Base-by-base conservation (phyloP, 2,329 filamentous ascomycete genomes). In the Scedosporium dehoogii region DNA sequence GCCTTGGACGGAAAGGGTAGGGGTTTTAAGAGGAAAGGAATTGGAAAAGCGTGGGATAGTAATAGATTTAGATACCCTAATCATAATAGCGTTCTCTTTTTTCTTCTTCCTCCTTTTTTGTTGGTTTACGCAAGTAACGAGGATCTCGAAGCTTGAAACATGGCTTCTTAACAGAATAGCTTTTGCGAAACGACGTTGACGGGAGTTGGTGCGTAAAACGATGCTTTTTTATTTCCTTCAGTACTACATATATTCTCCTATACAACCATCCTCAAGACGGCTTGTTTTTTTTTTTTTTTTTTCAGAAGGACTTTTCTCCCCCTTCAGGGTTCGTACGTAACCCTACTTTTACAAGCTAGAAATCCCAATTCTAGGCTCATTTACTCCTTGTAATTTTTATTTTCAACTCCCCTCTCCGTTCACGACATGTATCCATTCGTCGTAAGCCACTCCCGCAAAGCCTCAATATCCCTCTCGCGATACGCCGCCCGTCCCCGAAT, bases 401-500 rank as follows among this genome's bases (percentile, higher is more conserved):
- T 38, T 12, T 38, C 29, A 33, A 38, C 33, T 3, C 14, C 10
- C 33, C 33, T 12, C 33, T 10, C 9, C 33, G 33, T 12, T 38
- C 9, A 69, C 74, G 67, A 76, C 65, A 73, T 65, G 63, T 81
- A 82, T 3, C 76, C 75, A 62, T 81, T 79, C n/a, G 75, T 72
- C 18, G 68, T 70, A 68, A 97, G 76, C 92, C 93, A 97, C 76
- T 92, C 89, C 74, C 88, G 81, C 62, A 96, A 82, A 55, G 83
- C 78, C 60, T 79, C 80, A 63, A 85, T 81, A 73, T 97, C 94
- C 62, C 94, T 83, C 73, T 86, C 79, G 72, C 86, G 87, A 79
- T 97, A 99, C 48, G 85, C 85, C 4, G 91, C 91, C 69, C 92
- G 88, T 10, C 89, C 91, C 51, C 87, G 84, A 67, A 97, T 90